Base-by-base conservation (phyloP, 2,329 filamentous ascomycete genomes). In the Onygena corvina region DNA sequence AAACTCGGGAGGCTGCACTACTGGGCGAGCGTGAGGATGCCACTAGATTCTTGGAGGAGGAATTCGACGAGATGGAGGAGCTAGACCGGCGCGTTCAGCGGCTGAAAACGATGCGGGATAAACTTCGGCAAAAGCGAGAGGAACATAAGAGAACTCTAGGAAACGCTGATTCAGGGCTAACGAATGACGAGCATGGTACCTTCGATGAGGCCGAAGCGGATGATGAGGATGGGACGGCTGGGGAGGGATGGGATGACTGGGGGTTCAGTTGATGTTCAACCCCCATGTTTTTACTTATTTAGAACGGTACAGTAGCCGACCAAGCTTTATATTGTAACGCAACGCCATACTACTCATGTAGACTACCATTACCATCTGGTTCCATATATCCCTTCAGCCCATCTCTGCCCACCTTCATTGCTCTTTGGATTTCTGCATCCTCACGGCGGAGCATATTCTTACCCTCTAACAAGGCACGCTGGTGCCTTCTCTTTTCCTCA, bases 11-110 rank as follows among this genome's bases (percentile, higher is more conserved):
- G 48, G 72, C 72, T 1, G 71, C 76, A 35, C 69, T 68, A 1
- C 80, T 84, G 50, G 82, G 81, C 33, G 84, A 88, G 61, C 77
- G 77, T 50, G 86, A 92, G 61, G 86, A 92, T 58, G 85, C 86
- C 1, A 77, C 76, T 35, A 74, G 82, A 18, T 79, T 82, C 25
- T 67, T 89, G 50, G 83, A 87, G 64, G 78, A 81, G 34, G 86
- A 90, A 63, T 84, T 90, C 56, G 84, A 87, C 51, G 81, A 88
- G 61, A 90, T 90, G 85, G 81, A 84, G 60, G 77, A 81, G 60
- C 73, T 90, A 40, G 86, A 90, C 63, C 77, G 78, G 47, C 76
- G 84, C 4, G 82, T 90, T 9, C 72, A 74, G 52, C 74, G 72
- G 53, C 65, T 90, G 48, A 83, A 84, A 61, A 79, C 85, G 60